Conservation (phyloP, 2,329 filamentous ascomycete genomes). For the Colletotrichum sp. region DNA sequence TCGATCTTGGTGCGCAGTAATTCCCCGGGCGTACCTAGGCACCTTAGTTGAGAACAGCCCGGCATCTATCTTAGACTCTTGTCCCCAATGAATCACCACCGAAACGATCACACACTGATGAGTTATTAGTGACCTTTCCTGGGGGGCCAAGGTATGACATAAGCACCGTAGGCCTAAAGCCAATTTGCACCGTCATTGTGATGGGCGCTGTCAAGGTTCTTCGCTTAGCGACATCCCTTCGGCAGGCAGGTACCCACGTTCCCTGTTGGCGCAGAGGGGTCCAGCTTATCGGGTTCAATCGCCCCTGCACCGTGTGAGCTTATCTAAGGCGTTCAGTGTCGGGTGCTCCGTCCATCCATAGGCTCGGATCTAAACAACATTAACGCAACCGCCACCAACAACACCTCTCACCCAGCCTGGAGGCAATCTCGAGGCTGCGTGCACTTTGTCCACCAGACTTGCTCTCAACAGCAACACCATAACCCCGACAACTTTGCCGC, state of each 20-base stretch:
- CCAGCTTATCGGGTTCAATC: constrained; percentile 9
- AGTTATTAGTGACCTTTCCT: background rate
- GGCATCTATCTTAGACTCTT: background rate
- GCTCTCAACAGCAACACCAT: background rate
- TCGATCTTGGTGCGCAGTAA: background rate
- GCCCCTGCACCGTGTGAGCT: constrained; percentile 14
- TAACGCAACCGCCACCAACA: constrained; percentile 6
- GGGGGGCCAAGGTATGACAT: constrained; percentile 3
- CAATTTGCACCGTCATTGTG: background rate
- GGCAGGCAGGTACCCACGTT: background rate
- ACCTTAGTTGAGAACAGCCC: background rate
- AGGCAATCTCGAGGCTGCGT: background rate
- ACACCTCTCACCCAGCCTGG: background rate
- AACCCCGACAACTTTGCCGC: background rate
- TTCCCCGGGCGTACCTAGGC: background rate
- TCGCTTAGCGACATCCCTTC: background rate
- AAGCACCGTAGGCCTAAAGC: background rate
- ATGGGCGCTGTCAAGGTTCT: background rate
- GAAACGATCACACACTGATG: background rate
- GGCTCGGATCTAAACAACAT: background rate
- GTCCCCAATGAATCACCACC: background rate
- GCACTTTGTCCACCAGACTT: background rate
- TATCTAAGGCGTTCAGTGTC: constrained; percentile 5
- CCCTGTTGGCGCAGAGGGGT: constrained; percentile 2
- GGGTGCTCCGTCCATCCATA: background rate